Base-by-base conservation (phyloP, 768 basidiomycete species). In the Termitomyces sp. region DNA sequence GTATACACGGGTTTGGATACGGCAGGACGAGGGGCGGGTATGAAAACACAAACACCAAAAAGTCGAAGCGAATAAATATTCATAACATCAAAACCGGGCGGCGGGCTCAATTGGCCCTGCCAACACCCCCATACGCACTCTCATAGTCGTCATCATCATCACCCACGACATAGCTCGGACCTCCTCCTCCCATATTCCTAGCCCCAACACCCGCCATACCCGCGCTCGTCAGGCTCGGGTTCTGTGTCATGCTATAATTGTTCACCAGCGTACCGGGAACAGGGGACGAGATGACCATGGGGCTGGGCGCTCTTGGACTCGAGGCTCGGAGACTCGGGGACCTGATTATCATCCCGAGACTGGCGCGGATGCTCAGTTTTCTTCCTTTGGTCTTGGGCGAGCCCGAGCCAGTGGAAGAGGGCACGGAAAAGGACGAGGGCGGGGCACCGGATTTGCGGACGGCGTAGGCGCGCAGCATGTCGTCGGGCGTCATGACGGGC, bases 391-490 rank as follows among this genome's bases (percentile, higher is more conserved):
- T 12, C 10, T 54, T 48, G 1, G 50, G 47, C 5, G 57, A 53
- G 19, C 38, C 37, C 61, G 5, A n/a, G n/a, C n/a, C 38, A 11
- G 31, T 14, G 14, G 45, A 10, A 2, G 29, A 8, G 48, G 41
- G 19, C 14, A 38, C 3, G 11, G 42, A 19, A 14, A 21, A 5
- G 25, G 49, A 40, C 5, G 38, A 27, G 12, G 12, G 14, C 50
- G 14, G 31, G 47, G 19, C 5, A 40, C 57, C 53, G 23, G 63
- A 59, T 43, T 65, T 66, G 5, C 72, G 67, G n/a, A 69, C 80
- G 5, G 88, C 88, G 58, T 89, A 90, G 1, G 86, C 86, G 37
- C 86, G 82, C 44, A 91, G 75, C 85, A 91, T 87, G 25, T 82
- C 89, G 65, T 92, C 90, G 3, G 89, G 89, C 56, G 75, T 74